Conservation (phyloP, 1,139 yeast genomes). For the Geotrichum candidum region DNA sequence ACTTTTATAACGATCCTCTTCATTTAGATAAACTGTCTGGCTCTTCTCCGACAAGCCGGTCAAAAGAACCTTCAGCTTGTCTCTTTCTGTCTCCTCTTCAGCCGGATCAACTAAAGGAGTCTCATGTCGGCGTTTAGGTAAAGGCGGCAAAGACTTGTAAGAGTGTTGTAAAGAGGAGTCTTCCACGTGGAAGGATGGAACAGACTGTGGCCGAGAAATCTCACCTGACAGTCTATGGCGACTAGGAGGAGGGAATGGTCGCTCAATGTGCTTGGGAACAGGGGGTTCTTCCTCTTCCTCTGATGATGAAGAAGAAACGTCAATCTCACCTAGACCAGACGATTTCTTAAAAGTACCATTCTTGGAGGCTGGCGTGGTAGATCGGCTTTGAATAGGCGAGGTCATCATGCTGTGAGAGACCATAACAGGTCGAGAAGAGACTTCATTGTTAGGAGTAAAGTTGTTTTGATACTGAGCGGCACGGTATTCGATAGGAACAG, state of each 20-base stretch:
- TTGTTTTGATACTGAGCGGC: background rate
- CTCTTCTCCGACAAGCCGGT: conserved; percentile 35
- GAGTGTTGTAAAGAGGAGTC: background rate
- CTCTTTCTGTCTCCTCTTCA: conserved; percentile 13
- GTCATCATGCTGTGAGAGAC: conserved; percentile 15
- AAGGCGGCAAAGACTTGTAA: conserved; percentile 5
- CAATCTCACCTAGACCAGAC: background rate
- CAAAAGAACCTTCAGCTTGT: conserved; percentile 31
- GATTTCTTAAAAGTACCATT: background rate
- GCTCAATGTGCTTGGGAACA: background rate
- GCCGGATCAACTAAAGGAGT: conserved; percentile 1
- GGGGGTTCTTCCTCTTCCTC: conserved; percentile 11
- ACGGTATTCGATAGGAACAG: background rate
- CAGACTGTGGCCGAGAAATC: background rate
- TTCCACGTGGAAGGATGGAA: background rate
- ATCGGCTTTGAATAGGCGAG: conserved; percentile 14
- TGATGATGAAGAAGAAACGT: conserved; percentile 5
- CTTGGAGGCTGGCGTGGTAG: conserved; percentile 14
- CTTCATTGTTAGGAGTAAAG: background rate
- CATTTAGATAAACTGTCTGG: conserved; percentile 31
- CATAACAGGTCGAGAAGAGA: conserved; percentile 7
- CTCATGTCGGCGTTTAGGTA: background rate
- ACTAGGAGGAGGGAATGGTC: conserved; percentile 6
- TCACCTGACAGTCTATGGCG: conserved; percentile 3
- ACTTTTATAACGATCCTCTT: background rate